Conservation (phyloP, 768 basidiomycete genomes). For the Mycena galopus region DNA sequence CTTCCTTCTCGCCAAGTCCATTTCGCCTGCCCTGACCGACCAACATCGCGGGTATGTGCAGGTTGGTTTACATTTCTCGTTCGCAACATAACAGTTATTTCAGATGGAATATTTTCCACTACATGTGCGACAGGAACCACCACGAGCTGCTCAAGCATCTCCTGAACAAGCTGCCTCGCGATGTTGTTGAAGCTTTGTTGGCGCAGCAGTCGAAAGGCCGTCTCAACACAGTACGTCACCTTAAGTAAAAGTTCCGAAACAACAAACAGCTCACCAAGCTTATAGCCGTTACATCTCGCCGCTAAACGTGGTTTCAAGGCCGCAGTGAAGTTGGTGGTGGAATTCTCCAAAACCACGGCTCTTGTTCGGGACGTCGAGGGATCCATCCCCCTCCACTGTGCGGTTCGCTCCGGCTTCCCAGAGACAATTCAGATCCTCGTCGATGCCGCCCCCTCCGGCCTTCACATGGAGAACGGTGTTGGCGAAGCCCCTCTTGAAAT, state of each 20-base stretch:
- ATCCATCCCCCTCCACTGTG: slow-evolving; percentile 65
- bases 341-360: slow-evolving; percentile 51
- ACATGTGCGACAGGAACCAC: slow-evolving; percentile 49
- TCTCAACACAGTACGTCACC: slow-evolving; percentile 59
- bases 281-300: slow-evolving; percentile 68
- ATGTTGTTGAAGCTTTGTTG: slow-evolving; percentile 59
- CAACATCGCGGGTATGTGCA: slow-evolving; percentile 54
- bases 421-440: slow-evolving; percentile 56
- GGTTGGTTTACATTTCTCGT: not conserved
- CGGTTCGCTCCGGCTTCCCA: slow-evolving; percentile 50
- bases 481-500: slow-evolving; percentile 60
- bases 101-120: slow-evolving; percentile 73
- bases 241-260: too few relatives aligned
- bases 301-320: slow-evolving; percentile 51
- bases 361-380: slow-evolving; percentile 61
- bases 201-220: slow-evolving; percentile 59
- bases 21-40: slow-evolving; percentile 60
- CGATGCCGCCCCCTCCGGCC: slow-evolving; percentile 51
- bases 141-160: slow-evolving; percentile 56
- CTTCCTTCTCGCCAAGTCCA: slow-evolving; percentile 61
- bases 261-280: too few relatives aligned
- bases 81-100: slow-evolving; percentile 1
- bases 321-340: slow-evolving; percentile 53
- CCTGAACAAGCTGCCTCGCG: slow-evolving; percentile 63
- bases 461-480: slow-evolving; percentile 65